Evolutionary conservation across 441 rosid species (phyloP).

Genomic region (Mallotus repandus): DNA sequence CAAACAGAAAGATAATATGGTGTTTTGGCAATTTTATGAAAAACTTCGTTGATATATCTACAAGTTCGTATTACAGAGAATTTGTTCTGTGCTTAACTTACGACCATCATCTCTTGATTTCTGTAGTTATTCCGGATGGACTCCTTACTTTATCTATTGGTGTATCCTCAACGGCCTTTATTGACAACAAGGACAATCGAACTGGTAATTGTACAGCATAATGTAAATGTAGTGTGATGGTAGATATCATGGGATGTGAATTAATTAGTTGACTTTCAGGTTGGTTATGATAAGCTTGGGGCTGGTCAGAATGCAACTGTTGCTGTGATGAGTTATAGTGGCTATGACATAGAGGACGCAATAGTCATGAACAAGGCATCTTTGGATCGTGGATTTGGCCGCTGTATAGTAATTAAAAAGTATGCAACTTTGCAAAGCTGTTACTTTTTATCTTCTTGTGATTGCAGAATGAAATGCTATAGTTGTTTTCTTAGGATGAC

Average conservation of each 20-base stretch:
- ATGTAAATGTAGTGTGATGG: background rate
- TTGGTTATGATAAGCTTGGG: conserved; percentile 97
- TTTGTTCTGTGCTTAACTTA: conserved; percentile 3
- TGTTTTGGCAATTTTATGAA: background rate
- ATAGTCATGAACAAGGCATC: conserved; percentile 98
- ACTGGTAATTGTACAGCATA: conserved; percentile 50
- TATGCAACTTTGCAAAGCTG: conserved; percentile 24
- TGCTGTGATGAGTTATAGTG: conserved; percentile 96
- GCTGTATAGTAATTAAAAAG: conserved; percentile 95
- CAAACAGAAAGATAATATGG: background rate
- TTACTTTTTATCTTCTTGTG: conserved; percentile 1
- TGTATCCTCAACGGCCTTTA: conserved; percentile 93
- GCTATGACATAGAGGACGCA: conserved; percentile 98
- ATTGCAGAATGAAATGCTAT: background rate
- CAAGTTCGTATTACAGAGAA: background rate
- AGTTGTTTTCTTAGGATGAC: background rate
- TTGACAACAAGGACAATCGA: conserved; percentile 92
- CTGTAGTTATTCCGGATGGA: conserved; percentile 80
- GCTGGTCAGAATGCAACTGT: conserved; percentile 99
- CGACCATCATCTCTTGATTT: background rate
- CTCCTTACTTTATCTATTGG: conserved; percentile 84
- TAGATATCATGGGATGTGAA: conserved; percentile 18
- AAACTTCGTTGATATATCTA: background rate
- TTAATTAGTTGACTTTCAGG: conserved; percentile 51
- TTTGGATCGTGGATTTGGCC: conserved; percentile 98